These are phyloP conservation scores for Isatis lusitanica DNA, from an alignment of 441 rosid species.

Conservation along the genomic window DNA sequence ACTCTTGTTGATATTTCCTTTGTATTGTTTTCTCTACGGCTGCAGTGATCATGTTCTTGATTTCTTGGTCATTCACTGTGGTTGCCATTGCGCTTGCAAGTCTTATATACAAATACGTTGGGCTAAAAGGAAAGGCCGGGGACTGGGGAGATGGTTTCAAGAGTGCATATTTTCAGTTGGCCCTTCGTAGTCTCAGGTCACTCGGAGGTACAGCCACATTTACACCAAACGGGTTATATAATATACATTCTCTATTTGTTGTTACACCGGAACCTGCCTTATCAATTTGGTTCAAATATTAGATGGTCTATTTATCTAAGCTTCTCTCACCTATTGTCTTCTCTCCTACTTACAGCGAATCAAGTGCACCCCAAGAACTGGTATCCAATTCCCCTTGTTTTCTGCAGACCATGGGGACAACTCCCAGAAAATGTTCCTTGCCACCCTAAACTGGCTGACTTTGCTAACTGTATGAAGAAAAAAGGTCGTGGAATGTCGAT, in stretches of 20 bases:
- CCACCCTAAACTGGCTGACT: constrained; percentile 98
- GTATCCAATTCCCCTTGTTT: constrained; percentile 96
- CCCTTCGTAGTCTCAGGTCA: constrained; percentile 98
- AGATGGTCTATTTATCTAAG: constrained; percentile 6
- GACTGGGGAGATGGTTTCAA: constrained; percentile 99
- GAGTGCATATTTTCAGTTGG: constrained; percentile 98
- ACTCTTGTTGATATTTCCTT: constrained; percentile 11
- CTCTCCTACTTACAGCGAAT: constrained; percentile 60
- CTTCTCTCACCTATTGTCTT: constrained; percentile 6
- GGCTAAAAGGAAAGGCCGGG: constrained; percentile 97
- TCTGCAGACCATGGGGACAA: constrained; percentile 99
- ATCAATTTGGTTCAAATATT: not conserved
- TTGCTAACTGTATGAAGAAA: constrained; percentile 99
- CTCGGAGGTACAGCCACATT: constrained; percentile 73
- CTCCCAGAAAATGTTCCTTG: constrained; percentile 98
- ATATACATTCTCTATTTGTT: not conserved
- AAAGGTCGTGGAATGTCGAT: constrained; percentile 99
- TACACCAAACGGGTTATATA: not conserved
- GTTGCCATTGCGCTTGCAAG: constrained; percentile 94
- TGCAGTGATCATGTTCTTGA: constrained; percentile 99
- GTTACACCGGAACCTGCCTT: not conserved
- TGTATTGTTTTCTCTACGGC: constrained; percentile 15
- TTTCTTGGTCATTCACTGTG: constrained; percentile 95
- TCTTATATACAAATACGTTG: constrained; percentile 95
- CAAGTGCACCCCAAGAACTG: constrained; percentile 99